Base-by-base conservation (phyloP, 345 rosid species). In the Rubroshorea leprosula region DNA sequence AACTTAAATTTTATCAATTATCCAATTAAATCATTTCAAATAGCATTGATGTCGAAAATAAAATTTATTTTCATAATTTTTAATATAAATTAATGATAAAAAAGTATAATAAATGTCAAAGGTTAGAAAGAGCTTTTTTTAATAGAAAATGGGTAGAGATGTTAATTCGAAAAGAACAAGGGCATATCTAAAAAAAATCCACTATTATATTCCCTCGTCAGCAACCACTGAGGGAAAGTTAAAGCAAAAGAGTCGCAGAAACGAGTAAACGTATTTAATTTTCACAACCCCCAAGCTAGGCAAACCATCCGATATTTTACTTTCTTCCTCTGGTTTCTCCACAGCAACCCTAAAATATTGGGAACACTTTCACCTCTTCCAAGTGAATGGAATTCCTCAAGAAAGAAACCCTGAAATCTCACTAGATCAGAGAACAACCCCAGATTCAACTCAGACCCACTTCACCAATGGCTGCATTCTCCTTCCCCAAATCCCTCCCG, bases 401-500 rank as follows among this genome's bases (percentile, higher is more conserved):
- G n/a, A n/a, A n/a, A n/a, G n/a, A n/a, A n/a, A n/a, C 63, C 76
- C 73, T 73, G 66, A 55, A 60, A 53, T 57, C 43, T 44, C 69
- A 41, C 50, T 20, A 46, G 24, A 21, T 20, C 27, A 20, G 58
- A 13, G n/a, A 14, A 22, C 20, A 12, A 47, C 23, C 48, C 66
- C 62, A 35, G 70, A 63, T 70, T 70, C 63, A 54, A 60, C 70
- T 71, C 53, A 17, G 1, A 58, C 70, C 63, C 78, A 29, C 6
- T 57, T 64, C 77, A 46, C 24, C 72, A 38, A 90, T 87, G 96
- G 83, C 87, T 46, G 10, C 43, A 19, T 59, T 78, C 68, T 72
- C 68, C 73, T 52, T 26, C 29, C 61, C 67, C 65, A 13, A 64
- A 24, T 61, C 23, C 74, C 22, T 81, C 51, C 62, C 61, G 13